phyloP scores from a whole-genome alignment of 441 rosid species.

The Jatropha multifida region DNA sequence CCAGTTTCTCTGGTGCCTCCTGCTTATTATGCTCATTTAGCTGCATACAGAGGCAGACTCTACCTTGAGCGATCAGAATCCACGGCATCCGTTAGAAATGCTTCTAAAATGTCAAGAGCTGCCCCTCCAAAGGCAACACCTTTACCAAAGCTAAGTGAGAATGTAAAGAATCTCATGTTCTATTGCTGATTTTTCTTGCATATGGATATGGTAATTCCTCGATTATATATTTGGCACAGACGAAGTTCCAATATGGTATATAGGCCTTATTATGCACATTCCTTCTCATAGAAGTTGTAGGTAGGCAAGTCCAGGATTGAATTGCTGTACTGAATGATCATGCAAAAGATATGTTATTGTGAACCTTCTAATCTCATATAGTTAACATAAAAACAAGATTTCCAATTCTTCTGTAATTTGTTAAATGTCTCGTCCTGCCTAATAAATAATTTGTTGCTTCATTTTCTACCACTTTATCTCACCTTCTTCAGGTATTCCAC shows the following conservation, averaged over 20 bases:
- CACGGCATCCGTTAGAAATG: conserved; percentile 33
- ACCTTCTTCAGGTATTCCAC: not conserved
- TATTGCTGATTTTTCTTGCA: conserved; percentile 45
- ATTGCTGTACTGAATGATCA: not conserved
- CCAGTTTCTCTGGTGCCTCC: conserved; percentile 82
- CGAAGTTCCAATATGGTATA: not conserved
- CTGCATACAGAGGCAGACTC: conserved; percentile 70
- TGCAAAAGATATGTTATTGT: not conserved
- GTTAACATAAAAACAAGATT: not conserved
- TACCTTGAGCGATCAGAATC: conserved; percentile 62
- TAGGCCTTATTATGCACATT: not conserved
- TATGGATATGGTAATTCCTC: conserved; percentile 1
- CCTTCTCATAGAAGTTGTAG: not conserved
- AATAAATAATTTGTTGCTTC: not conserved
- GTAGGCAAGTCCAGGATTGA: conserved; percentile 9
- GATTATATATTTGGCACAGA: not conserved
- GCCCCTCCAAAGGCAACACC: conserved; percentile 30
- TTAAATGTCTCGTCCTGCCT: not conserved
- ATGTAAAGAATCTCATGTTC: conserved; percentile 70
- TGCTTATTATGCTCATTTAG: conserved; percentile 74
- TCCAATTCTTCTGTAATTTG: not conserved
- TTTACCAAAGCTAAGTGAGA: conserved; percentile 51
- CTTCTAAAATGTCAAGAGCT: conserved; percentile 41
- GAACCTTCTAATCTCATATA: not conserved
- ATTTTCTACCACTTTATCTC: not conserved